Percentiles rank a stretch among this genome's conserved stretches.
Conservation (phyloP, 352 stramenopile species). For the Phytopythium mirpurense region DNA sequence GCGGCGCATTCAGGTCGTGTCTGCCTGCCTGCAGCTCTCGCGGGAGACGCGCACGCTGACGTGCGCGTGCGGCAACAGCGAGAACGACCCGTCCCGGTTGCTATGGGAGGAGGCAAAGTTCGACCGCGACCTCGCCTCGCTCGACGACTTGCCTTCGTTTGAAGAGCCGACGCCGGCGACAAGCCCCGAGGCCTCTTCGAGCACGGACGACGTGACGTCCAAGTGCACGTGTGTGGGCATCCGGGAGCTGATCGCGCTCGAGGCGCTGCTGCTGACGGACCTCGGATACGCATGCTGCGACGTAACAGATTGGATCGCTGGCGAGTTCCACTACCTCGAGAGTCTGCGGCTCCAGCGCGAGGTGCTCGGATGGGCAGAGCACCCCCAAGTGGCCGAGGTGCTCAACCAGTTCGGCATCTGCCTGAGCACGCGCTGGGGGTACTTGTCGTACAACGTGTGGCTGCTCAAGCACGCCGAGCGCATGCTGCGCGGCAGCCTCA, state of each 20-base stretch:
- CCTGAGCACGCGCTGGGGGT: constrained; percentile 65
- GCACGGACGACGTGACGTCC: background rate
- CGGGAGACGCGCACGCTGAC: constrained; percentile 61
- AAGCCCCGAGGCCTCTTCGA: background rate
- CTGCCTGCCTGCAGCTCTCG: constrained; percentile 67
- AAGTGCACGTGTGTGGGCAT: constrained; percentile 65
- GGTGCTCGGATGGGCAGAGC: constrained; percentile 66
- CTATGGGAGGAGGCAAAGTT: constrained; percentile 75
- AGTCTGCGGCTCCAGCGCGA: constrained; percentile 73
- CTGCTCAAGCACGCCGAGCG: constrained; percentile 67
- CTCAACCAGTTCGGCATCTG: constrained; percentile 80
- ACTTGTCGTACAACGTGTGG: constrained; percentile 69
- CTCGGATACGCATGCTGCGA: constrained; percentile 75
- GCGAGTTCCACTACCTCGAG: constrained; percentile 75
- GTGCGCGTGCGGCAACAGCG: constrained; percentile 59
- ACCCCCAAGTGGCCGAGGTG: constrained; percentile 75
- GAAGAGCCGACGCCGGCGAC: constrained; percentile 31
- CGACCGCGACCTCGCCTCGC: constrained; percentile 51
- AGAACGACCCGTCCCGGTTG: constrained; percentile 64
- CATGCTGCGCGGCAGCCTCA: constrained; percentile 59
- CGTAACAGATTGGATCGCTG: constrained; percentile 70
- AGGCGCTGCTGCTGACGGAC: constrained; percentile 70
- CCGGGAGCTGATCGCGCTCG: constrained; percentile 64
- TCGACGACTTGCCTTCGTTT: constrained; percentile 63
- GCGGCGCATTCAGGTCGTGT: constrained; percentile 59